Conservation (phyloP, 1,284 basidiomycete genomes). For the Ceratorhiza oryzae-sativae region DNA sequence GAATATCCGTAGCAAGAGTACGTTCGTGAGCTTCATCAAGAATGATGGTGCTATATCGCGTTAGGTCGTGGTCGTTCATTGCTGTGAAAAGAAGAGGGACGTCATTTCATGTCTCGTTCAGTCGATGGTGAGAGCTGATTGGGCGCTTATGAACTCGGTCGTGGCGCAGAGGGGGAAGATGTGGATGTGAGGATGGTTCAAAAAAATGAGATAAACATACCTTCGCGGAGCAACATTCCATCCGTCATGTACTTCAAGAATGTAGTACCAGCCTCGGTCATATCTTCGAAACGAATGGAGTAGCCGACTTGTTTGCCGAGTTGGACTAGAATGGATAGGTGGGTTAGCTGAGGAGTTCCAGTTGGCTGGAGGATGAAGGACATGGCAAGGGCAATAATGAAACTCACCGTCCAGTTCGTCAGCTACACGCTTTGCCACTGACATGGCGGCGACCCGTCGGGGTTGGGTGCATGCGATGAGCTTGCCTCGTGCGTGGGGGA, state of each 20-base stretch:
- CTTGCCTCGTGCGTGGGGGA: conserved; percentile 87
- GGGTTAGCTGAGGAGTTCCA: conserved; percentile 55
- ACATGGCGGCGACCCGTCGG: conserved; percentile 96
- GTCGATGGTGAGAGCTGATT: background rate
- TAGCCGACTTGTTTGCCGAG: conserved; percentile 97
- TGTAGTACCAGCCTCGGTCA: conserved; percentile 89
- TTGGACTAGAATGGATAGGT: conserved; percentile 63
- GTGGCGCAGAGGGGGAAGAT: background rate
- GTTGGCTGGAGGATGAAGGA: conserved; percentile 59
- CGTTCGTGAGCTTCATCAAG: conserved; percentile 99
- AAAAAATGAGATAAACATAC: background rate
- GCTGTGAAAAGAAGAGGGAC: conserved; percentile 81
- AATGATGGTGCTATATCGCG: conserved; percentile 95
- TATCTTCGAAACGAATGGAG: conserved; percentile 98
- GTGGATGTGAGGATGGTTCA: too few species aligned
- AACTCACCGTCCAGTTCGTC: conserved; percentile 92
- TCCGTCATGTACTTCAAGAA: conserved; percentile 99
- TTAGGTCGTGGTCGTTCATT: conserved; percentile 92
- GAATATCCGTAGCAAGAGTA: conserved; percentile 96
- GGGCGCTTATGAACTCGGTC: background rate
- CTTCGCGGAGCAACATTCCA: conserved; percentile 71
- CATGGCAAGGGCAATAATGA: background rate
- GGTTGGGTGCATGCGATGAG: conserved; percentile 98
- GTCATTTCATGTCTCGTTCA: background rate
- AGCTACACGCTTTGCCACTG: conserved; percentile 97